Conservation (phyloP, 371 early-diverging fungal species). For the Lichtheimia ornata region DNA sequence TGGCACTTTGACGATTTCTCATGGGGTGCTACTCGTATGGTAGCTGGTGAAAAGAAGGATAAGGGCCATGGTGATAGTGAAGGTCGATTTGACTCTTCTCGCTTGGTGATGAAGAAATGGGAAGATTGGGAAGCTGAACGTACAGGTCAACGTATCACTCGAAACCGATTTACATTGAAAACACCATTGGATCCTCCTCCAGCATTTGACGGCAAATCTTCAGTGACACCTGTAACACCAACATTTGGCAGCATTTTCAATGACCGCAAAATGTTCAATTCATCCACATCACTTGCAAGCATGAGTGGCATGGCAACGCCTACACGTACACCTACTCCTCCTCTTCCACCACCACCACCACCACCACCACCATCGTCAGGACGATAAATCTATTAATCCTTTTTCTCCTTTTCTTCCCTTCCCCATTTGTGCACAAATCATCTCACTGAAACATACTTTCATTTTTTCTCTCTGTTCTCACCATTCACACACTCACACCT, state of each 20-base stretch:
- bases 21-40: conserved; percentile 89
- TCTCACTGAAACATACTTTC: not conserved
- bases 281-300: conserved; percentile 24
- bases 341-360: conserved; percentile 3
- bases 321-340: conserved; percentile 9
- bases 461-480: not conserved
- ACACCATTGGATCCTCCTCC: conserved; percentile 29
- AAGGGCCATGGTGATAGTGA: conserved; percentile 64
- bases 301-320: not conserved
- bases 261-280: conserved; percentile 52
- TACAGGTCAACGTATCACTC: conserved; percentile 35
- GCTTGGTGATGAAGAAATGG: conserved; percentile 63
- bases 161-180: conserved; percentile 32
- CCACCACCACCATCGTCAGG: conserved; percentile 1
- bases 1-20: conserved; percentile 98
- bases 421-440: not conserved
- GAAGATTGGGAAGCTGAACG: conserved; percentile 77
- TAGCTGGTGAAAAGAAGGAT: conserved; percentile 69
- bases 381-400: not conserved
- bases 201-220: conserved; percentile 31
- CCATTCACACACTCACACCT: not conserved
- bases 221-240: conserved; percentile 33
- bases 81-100: conserved; percentile 67
- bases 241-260: conserved; percentile 48
- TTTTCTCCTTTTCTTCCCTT: not conserved